Percentiles rank a stretch among this genome's conserved stretches.
Conservation (phyloP, 495 filamentous ascomycete species). For the Aspergillus steynii region DNA sequence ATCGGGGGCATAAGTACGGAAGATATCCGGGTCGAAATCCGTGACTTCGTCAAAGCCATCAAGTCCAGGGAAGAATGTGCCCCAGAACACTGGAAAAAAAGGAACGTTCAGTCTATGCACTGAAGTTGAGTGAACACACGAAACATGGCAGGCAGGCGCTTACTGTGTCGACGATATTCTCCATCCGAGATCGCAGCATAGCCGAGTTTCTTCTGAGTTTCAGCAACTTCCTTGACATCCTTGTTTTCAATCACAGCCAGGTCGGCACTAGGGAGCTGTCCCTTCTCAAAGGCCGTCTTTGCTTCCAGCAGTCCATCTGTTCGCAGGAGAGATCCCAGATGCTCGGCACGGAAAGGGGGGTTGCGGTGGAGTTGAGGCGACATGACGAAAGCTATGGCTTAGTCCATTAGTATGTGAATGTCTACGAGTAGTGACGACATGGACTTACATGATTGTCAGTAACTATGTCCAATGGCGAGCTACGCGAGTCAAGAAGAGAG, state of each 20-base stretch:
- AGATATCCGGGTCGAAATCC: slow-evolving; percentile 60
- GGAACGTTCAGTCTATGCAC: background rate
- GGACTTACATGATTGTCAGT: background rate
- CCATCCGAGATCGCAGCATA: slow-evolving; percentile 71
- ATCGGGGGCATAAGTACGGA: slow-evolving; percentile 76
- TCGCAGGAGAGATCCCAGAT: slow-evolving; percentile 78
- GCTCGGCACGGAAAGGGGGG: slow-evolving; percentile 81
- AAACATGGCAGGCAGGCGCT: slow-evolving; percentile 13
- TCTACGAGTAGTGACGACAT: background rate
- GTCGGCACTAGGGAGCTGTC: slow-evolving; percentile 37
- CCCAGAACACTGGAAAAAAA: slow-evolving; percentile 58
- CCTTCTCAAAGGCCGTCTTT: slow-evolving; percentile 57
- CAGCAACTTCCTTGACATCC: slow-evolving; percentile 65
- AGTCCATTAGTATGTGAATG: background rate
- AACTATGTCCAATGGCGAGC: background rate
- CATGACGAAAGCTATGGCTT: slow-evolving; percentile 27
- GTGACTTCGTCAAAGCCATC: slow-evolving; percentile 66
- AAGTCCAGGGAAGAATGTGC: slow-evolving; percentile 74
- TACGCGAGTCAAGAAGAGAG: background rate
- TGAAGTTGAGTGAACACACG: background rate
- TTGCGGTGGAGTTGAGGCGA: slow-evolving; percentile 50
- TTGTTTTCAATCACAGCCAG: slow-evolving; percentile 59
- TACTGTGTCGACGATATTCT: slow-evolving; percentile 70
- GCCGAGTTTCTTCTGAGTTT: slow-evolving; percentile 65
- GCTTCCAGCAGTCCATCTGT: slow-evolving; percentile 67